Base-by-base conservation (phyloP, 1,284 basidiomycete genomes). In the Sporisorium exsertum region DNA sequence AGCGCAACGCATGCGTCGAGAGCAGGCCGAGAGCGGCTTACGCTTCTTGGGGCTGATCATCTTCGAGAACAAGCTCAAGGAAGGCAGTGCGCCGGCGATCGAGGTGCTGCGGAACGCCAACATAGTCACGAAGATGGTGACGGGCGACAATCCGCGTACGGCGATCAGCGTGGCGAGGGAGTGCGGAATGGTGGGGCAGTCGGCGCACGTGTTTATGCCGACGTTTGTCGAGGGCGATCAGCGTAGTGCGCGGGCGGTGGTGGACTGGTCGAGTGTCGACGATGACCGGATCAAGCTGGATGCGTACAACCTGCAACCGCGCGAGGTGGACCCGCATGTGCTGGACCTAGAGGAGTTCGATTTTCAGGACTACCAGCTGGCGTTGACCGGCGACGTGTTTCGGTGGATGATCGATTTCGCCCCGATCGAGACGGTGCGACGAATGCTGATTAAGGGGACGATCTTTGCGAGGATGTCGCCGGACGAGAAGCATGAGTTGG, bases 401-500 rank as follows among this genome's bases (percentile, higher is more conserved):
- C 90, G 94, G 37, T 99, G 97, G 97, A 95, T 99, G 91, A 90
- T 99, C 79, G 96, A 96, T 84, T 91, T 94, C 87, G 95, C 94
- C 0, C 92, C 96, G 5, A 88, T 95, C 26, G 97, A 99, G 87
- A 81, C 81, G 40, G 58, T 84, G 40, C 68, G 82, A 12, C 53
- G 83, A 24, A 84, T 99, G 94, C 91, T 99, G n/a, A 94, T 98
- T 68, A 97, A 97, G 87, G 91, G 95, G 3, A 94, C 97, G 82
- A 92, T 99, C 57, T 99, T 96, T 85, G 95, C 97, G 10, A 91
- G 97, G 27, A 99, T 99, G 97, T 99, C 96, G 18, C 97, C 97
- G 0, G 97, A 99, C 86, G 97, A 99, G 88, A 99, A 99, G 88
- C 97, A 98, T 81, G 97, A 99, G 85, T 91, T 99, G 20, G 94